A percentile compares a stretch with the other conserved stretches of the same genome.
phyloP scores from a whole-genome alignment of 805 yeast species.

The Metschnikowia kunwiensis region DNA sequence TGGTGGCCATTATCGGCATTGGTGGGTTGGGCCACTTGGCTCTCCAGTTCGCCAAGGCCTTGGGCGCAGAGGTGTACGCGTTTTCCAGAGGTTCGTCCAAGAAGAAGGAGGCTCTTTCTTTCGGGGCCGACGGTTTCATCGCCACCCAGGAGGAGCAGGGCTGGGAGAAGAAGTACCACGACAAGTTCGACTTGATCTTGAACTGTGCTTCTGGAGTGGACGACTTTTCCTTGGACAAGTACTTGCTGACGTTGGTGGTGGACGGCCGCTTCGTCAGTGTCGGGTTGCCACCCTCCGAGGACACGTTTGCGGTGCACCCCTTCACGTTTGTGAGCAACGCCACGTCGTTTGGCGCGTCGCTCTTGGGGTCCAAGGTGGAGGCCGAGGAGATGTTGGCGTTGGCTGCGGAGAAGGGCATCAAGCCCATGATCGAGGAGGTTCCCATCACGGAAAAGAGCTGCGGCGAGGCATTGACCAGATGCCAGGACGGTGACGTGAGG shows the following conservation, averaged over 20 bases:
- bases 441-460: constrained; percentile 53
- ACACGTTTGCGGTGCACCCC: constrained; percentile 46
- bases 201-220: constrained; percentile 52
- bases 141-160: constrained; percentile 51
- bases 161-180: constrained; percentile 36
- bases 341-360: constrained; percentile 54
- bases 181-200: constrained; percentile 49
- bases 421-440: constrained; percentile 62
- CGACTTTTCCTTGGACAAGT: constrained; percentile 47
- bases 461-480: constrained; percentile 52
- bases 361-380: constrained; percentile 60
- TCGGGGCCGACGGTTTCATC: constrained; percentile 54
- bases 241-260: constrained; percentile 51
- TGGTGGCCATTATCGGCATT: constrained; percentile 58
- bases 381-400: constrained; percentile 63
- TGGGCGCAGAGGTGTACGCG: constrained; percentile 59
- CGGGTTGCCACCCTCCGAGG: constrained; percentile 56
- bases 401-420: constrained; percentile 56
- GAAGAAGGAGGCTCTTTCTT: constrained; percentile 44
- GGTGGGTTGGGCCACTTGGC: constrained; percentile 61
- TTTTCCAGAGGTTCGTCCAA: constrained; percentile 50
- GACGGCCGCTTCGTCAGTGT: constrained; percentile 60
- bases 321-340: constrained; percentile 50
- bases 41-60: constrained; percentile 52
- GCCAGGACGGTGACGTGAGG: constrained; percentile 53